These are phyloP conservation scores for Cytospora chrysosperma DNA, from an alignment of 2,329 filamentous ascomycete species.

Conservation along the genomic window DNA sequence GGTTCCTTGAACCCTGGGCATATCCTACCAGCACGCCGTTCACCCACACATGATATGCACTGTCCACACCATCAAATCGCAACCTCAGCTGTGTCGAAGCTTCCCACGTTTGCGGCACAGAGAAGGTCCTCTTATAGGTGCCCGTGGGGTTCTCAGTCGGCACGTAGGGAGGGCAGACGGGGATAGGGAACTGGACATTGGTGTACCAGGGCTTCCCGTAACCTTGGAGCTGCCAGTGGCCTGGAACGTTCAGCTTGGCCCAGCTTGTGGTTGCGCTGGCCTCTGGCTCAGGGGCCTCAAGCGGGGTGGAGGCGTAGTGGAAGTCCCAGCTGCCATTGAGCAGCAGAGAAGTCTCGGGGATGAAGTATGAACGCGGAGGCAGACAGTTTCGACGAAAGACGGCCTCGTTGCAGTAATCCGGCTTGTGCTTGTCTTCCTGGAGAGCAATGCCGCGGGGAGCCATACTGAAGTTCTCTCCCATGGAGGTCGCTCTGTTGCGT, in stretches of 20 bases:
- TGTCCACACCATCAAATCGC: slow-evolving; percentile 71
- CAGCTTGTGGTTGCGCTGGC: slow-evolving; percentile 36
- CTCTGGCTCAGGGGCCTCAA: slow-evolving; percentile 44
- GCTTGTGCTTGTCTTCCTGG: slow-evolving; percentile 37
- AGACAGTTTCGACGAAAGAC: slow-evolving; percentile 55
- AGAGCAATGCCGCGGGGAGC: slow-evolving; percentile 32
- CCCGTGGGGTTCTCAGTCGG: slow-evolving; percentile 65
- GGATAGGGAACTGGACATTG: slow-evolving; percentile 65
- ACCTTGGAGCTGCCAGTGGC: slow-evolving; percentile 70
- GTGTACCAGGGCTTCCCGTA: slow-evolving; percentile 68
- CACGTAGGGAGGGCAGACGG: slow-evolving; percentile 61
- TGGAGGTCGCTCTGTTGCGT: not conserved
- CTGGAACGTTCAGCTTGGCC: slow-evolving; percentile 58
- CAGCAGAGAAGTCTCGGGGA: slow-evolving; percentile 48
- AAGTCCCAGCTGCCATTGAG: slow-evolving; percentile 61
- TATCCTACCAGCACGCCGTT: slow-evolving; percentile 66
- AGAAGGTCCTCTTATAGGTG: slow-evolving; percentile 57
- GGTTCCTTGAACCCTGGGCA: slow-evolving; percentile 66
- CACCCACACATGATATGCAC: slow-evolving; percentile 68
- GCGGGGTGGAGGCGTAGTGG: slow-evolving; percentile 45
- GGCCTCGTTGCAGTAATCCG: slow-evolving; percentile 51
- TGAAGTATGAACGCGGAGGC: slow-evolving; percentile 51
- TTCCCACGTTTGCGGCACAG: slow-evolving; percentile 49
- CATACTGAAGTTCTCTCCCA: slow-evolving; percentile 24
- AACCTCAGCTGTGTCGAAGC: slow-evolving; percentile 53